Evolutionary conservation across 352 stramenopile species (phyloP).

Genomic region (Phytophthora ramorum): DNA sequence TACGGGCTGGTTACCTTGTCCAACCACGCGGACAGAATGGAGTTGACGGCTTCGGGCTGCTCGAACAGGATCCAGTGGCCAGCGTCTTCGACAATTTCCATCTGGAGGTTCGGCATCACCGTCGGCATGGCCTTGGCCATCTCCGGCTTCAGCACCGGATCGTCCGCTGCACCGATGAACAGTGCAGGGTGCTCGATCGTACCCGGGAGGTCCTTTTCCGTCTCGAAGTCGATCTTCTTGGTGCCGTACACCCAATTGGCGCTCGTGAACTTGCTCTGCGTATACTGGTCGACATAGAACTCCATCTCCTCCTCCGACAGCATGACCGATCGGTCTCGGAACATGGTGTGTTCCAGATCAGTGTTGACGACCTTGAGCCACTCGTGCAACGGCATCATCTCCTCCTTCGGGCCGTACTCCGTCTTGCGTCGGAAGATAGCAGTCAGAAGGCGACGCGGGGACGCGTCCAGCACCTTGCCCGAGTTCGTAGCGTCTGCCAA

Average conservation of each 20-base stretch:
- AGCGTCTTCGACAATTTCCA: slow-evolving; percentile 44
- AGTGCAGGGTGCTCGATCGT: slow-evolving; percentile 50
- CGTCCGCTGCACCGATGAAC: slow-evolving; percentile 49
- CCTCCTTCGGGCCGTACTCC: slow-evolving; percentile 27
- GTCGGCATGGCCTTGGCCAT: slow-evolving; percentile 49
- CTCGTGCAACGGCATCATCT: slow-evolving; percentile 33
- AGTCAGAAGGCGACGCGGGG: slow-evolving; percentile 37
- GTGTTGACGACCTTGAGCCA: slow-evolving; percentile 32
- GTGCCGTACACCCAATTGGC: slow-evolving; percentile 49
- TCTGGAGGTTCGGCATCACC: slow-evolving; percentile 47
- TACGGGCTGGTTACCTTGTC: slow-evolving; percentile 31
- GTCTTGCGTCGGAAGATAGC: slow-evolving; percentile 42
- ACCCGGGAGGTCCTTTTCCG: slow-evolving; percentile 36
- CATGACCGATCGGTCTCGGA: slow-evolving; percentile 41
- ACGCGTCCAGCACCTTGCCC: slow-evolving; percentile 38
- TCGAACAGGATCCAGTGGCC: slow-evolving; percentile 54
- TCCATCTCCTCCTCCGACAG: slow-evolving; percentile 50
- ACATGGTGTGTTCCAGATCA: slow-evolving; percentile 39
- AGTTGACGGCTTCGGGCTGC: slow-evolving; percentile 46
- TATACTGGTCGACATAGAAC: slow-evolving; percentile 53
- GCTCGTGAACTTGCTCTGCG: slow-evolving; percentile 44
- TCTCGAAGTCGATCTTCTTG: slow-evolving; percentile 53
- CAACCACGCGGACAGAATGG: slow-evolving; percentile 48
- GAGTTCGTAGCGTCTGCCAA: slow-evolving; percentile 42
- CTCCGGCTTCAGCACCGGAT: slow-evolving; percentile 54